Conservation (phyloP, 352 stramenopile species). For the Globisporangium cylindrosporum region DNA sequence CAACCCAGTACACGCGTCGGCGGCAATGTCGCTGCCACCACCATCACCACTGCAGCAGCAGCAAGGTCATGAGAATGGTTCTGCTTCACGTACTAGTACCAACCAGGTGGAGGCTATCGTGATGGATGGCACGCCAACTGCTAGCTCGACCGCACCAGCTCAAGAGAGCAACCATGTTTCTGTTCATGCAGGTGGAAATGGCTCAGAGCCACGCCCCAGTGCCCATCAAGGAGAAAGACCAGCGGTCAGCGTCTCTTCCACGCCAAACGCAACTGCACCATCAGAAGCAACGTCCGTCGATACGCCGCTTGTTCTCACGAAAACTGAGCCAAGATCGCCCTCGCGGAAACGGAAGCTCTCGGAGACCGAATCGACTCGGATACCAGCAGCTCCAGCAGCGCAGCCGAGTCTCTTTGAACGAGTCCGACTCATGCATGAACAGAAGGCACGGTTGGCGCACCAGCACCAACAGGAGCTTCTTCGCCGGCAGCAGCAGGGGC, state of each 20-base stretch:
- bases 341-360: constrained; percentile 32
- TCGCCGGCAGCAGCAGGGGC: constrained; percentile 6
- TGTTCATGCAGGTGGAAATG: neutral
- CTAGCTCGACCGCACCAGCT: neutral
- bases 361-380: constrained; percentile 9
- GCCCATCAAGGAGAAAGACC: neutral
- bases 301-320: neutral
- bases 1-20: neutral
- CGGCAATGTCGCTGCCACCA: neutral
- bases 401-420: constrained; percentile 42
- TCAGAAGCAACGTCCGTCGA: neutral
- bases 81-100: neutral
- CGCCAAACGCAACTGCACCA: neutral
- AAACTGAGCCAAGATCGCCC: constrained; percentile 6
- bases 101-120: neutral
- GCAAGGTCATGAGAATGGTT: neutral
- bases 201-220: neutral
- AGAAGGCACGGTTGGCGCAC: constrained; percentile 10
- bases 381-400: neutral
- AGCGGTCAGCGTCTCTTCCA: neutral
- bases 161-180: neutral
- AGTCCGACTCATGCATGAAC: constrained; percentile 43
- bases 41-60: neutral
- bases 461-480: constrained; percentile 18
- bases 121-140: neutral